Evolutionary conservation across 2,329 filamentous ascomycete genomes (phyloP), one percentile per base, ranked within the genome.

Genomic region (Epichloe gansuensis): DNA sequence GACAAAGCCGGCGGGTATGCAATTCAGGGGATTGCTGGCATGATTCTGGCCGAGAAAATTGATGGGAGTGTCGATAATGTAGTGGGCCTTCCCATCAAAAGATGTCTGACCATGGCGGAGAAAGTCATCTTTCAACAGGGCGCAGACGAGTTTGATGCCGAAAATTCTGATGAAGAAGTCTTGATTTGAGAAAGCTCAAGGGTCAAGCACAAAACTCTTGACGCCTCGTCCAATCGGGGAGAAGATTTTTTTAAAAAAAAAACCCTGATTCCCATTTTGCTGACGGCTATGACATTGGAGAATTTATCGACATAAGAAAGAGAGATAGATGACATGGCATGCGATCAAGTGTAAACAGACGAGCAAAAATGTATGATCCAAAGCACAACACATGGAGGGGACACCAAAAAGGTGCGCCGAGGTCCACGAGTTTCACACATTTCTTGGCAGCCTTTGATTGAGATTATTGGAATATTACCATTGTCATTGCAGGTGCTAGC

Each of bases 1-100:
- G 93, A 97, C 68, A 98, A 97, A 74, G 93, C 93, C 0, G 93
- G 93, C 2, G 93, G 93, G 0, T 98, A 98, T 68, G 93, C 89
- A 1, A 80, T 98, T 50, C 93, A 98, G 69, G 93, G 91, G 0
- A 74, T 91, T 11, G 93, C 87, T 1, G 85, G 87, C 8, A 82
- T 96, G 65, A 74, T 98, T 54, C 69, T 98, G 53, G 82, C 98
- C 12, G 89, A 96, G 66, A 85, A 78, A 67, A 86, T 98, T 57
- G 87, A 95, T 57, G 93, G 93, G 11, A 82, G 81, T 51, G 87
- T 89, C 61, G 93, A 98, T 72, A 97, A 97, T 67, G 93, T 97
- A 1, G 83, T 98, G 31, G 93, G 93, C 0, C 66, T 98, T 66
- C 93, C 93, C 7, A 75, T 97, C 57, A 78, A 89, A 59, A 78